Evolutionary conservation across 805 yeast species (phyloP).

Genomic region (Candida insectorum): DNA sequence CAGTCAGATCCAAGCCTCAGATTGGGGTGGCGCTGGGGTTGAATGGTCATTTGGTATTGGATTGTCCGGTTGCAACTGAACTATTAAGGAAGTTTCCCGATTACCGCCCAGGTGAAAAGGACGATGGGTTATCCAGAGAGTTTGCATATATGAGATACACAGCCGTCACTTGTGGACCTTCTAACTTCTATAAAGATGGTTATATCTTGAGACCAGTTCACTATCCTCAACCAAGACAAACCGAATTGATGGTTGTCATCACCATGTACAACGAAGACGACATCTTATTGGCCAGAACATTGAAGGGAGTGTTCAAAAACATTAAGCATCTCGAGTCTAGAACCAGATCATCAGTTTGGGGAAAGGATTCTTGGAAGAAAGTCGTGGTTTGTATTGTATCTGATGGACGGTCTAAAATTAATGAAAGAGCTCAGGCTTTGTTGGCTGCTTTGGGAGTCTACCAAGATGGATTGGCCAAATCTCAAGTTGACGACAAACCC

Average conservation of each 20-base stretch:
- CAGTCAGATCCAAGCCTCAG: conserved; percentile 29
- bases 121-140: conserved; percentile 47
- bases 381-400: conserved; percentile 60
- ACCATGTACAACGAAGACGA: conserved; percentile 72
- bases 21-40: conserved; percentile 33
- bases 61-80: conserved; percentile 46
- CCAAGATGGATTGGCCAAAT: conserved; percentile 64
- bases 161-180: conserved; percentile 71
- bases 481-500: conserved; percentile 54
- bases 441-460: conserved; percentile 64
- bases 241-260: conserved; percentile 59
- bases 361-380: conserved; percentile 54
- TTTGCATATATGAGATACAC: conserved; percentile 59
- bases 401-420: conserved; percentile 66
- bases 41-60: conserved; percentile 45
- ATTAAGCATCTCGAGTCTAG: conserved; percentile 53
- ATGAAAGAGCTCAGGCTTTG: conserved; percentile 58
- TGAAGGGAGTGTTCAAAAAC: conserved; percentile 63
- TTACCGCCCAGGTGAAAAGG: conserved; percentile 27
- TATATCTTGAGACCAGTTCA: conserved; percentile 55
- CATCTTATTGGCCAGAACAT: conserved; percentile 54
- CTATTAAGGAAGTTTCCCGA: conserved; percentile 40
- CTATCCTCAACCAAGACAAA: conserved; percentile 50
- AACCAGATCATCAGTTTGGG: conserved; percentile 46
- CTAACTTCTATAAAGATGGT: conserved; percentile 54